These are phyloP conservation scores for Onygenales sp. DNA, from an alignment of 2,329 filamentous ascomycete genomes.

Conservation along the genomic window DNA sequence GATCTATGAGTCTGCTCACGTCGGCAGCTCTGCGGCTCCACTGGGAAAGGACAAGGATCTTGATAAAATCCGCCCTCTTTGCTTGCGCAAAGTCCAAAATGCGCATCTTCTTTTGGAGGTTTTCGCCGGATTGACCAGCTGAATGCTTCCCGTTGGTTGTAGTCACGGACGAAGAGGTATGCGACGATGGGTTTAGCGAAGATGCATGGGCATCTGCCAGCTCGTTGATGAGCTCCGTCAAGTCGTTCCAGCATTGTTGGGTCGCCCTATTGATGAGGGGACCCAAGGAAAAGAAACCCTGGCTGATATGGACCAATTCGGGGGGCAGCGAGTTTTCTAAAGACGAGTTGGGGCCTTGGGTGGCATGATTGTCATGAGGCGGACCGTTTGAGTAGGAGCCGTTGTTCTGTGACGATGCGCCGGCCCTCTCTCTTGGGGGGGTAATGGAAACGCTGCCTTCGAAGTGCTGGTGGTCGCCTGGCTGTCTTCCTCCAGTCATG, in stretches of 20 bases:
- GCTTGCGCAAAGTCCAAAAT: slow-evolving; percentile 71
- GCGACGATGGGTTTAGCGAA: slow-evolving; percentile 26
- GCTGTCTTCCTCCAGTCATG: neutral
- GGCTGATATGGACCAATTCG: slow-evolving; percentile 58
- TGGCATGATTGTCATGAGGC: slow-evolving; percentile 4
- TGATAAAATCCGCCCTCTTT: slow-evolving; percentile 81
- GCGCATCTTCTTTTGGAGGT: slow-evolving; percentile 63
- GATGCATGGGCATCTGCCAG: slow-evolving; percentile 60
- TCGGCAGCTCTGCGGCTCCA: slow-evolving; percentile 75
- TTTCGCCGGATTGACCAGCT: slow-evolving; percentile 40
- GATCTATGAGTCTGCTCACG: slow-evolving; percentile 79
- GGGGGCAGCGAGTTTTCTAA: slow-evolving; percentile 32
- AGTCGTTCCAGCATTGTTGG: slow-evolving; percentile 71
- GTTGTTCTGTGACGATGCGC: neutral
- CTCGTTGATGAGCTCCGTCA: slow-evolving; percentile 60
- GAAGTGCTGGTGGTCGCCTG: neutral
- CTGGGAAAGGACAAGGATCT: slow-evolving; percentile 78
- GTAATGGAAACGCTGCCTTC: neutral
- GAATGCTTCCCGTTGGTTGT: slow-evolving; percentile 10
- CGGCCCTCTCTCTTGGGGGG: neutral
- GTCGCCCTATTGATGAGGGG: slow-evolving; percentile 67
- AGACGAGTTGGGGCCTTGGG: neutral
- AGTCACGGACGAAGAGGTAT: slow-evolving; percentile 15
- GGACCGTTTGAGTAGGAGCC: slow-evolving; percentile 3
- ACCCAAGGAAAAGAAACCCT: slow-evolving; percentile 67